Percentiles rank a stretch among this genome's conserved stretches.
Evolutionary conservation across 176 grass and related monocot genomes (phyloP).

Genomic region (Puya raimondii): DNA sequence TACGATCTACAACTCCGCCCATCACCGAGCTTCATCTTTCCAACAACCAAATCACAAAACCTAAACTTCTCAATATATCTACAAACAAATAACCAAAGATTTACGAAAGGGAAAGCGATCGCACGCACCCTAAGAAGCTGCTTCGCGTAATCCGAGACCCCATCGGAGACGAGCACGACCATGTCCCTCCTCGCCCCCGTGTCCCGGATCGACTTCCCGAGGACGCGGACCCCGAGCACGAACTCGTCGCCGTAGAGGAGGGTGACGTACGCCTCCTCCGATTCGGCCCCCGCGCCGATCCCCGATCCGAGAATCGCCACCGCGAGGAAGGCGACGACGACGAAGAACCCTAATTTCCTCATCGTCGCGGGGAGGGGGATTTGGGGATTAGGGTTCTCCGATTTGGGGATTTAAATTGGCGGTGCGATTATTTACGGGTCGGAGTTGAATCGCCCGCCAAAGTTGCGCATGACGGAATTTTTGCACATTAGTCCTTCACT

Average conservation of each 20-base stretch:
- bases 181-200: constrained; percentile 57
- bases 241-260: constrained; percentile 92
- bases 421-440: too few relatives aligned
- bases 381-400: background rate
- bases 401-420: background rate
- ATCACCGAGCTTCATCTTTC: constrained; percentile 1
- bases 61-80: background rate
- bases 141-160: constrained; percentile 66
- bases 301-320: constrained; percentile 12
- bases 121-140: constrained; percentile 43
- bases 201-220: constrained; percentile 81
- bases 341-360: constrained; percentile 7
- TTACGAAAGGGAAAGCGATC: background rate
- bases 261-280: constrained; percentile 85
- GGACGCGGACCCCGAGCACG: constrained; percentile 81
- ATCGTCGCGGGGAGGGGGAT: background rate
- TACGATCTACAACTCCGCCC: too few relatives aligned
- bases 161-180: constrained; percentile 92
- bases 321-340: constrained; percentile 14
- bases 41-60: background rate
- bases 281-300: constrained; percentile 16
- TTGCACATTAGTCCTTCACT: too few relatives aligned
- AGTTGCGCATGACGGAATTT: too few relatives aligned
- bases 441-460: too few relatives aligned
- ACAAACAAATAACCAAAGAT: background rate